Evolutionary conservation across 495 filamentous ascomycete species (phyloP).

Genomic region (Xylaria telfairii): DNA sequence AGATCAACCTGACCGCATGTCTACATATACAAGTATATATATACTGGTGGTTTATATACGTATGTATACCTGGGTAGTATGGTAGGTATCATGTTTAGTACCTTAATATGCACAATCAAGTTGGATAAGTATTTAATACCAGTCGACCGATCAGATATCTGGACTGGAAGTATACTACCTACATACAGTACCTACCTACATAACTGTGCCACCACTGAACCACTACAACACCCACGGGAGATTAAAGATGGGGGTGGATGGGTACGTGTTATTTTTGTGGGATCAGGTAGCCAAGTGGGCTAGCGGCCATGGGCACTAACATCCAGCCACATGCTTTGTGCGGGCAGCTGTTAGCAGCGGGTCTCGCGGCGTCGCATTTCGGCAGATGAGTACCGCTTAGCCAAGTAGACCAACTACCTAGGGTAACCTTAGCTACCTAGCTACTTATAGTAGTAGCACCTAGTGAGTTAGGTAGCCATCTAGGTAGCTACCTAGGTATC

Average conservation of each 20-base stretch:
- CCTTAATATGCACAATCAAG: too few relatives aligned
- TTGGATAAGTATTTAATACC: too few relatives aligned
- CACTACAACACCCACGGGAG: not conserved
- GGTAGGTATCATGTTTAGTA: too few relatives aligned
- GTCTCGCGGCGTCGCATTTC: slow-evolving; percentile 4
- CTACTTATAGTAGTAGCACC: too few relatives aligned
- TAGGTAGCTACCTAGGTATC: not conserved
- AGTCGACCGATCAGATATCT: too few relatives aligned
- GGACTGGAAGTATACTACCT: too few relatives aligned
- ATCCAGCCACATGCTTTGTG: not conserved
- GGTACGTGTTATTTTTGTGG: not conserved
- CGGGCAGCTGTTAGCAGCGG: not conserved
- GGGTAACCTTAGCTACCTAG: too few relatives aligned
- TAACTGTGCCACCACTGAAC: too few relatives aligned
- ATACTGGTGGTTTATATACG: not conserved
- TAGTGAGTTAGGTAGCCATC: too few relatives aligned
- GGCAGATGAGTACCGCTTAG: slow-evolving; percentile 9
- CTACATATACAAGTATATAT: not conserved
- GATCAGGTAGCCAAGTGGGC: not conserved
- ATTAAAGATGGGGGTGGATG: not conserved
- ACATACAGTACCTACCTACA: too few relatives aligned
- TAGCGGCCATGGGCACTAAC: not conserved
- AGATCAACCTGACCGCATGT: not conserved
- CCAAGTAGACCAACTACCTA: not conserved
- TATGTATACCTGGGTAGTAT: too few relatives aligned